Percentiles rank a stretch among this genome's conserved stretches.
Conservation (phyloP, 805 yeast genomes). For the Isabelozyma gotoi region DNA sequence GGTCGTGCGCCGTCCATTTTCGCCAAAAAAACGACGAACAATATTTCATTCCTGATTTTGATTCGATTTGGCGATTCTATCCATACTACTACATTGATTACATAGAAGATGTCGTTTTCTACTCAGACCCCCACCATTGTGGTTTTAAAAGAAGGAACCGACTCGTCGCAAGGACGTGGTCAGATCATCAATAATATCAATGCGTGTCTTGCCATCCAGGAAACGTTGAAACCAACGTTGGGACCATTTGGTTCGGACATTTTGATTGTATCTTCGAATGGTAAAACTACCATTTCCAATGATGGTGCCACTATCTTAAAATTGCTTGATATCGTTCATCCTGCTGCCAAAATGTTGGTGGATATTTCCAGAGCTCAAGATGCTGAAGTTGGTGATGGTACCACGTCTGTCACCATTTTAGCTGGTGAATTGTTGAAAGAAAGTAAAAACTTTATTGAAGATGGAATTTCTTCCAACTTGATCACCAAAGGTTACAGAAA, state of each 20-base stretch:
- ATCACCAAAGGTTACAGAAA: conserved; percentile 84
- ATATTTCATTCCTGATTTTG: background rate
- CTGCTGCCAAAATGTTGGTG: conserved; percentile 95
- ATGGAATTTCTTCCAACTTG: conserved; percentile 89
- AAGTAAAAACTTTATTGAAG: conserved; percentile 87
- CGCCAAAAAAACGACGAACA: background rate
- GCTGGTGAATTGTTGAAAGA: conserved; percentile 96
- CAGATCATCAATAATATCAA: conserved; percentile 93
- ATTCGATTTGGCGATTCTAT: background rate
- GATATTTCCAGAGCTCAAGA: conserved; percentile 96
- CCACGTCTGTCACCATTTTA: conserved; percentile 91
- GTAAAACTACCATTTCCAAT: conserved; percentile 91
- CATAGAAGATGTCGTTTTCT: conserved; percentile 69
- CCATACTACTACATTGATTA: background rate
- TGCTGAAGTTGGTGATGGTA: conserved; percentile 98
- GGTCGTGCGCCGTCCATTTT: no score
- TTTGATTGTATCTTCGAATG: conserved; percentile 77
- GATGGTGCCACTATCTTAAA: conserved; percentile 97
- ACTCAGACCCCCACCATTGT: conserved; percentile 98
- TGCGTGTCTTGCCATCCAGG: conserved; percentile 97
- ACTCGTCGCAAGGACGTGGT: conserved; percentile 93
- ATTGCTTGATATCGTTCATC: conserved; percentile 92
- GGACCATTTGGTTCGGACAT: conserved; percentile 98
- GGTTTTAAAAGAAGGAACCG: conserved; percentile 97
- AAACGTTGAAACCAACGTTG: conserved; percentile 87